Evolutionary conservation across 345 rosid species (phyloP), one percentile per base, ranked within the genome.

Genomic region (Hevea brasiliensis): DNA sequence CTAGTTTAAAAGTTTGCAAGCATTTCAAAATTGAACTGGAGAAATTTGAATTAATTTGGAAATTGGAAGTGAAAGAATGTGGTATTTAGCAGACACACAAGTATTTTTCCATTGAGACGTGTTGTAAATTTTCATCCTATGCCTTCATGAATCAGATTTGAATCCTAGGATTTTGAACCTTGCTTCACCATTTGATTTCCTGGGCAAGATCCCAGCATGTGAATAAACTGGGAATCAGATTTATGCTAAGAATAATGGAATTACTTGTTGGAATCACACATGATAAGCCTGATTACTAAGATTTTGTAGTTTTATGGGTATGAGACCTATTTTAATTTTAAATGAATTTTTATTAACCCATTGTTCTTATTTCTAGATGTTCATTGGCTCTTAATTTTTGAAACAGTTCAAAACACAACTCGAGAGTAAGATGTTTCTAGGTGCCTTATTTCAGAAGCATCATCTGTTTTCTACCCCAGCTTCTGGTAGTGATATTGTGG

Each of bases 381-480:
- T 51, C 48, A 59, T 61, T 76, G 24, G 14, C 72, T 69, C 42
- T 73, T 65, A 53, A 67, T 32, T 29, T 47, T 77, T 60, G 51
- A 12, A 75, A 69, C 83, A 89, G 97, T 58, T 82, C 51, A 72
- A 75, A 62, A 76, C 44, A 62, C 73, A 65, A 61, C 77, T 70
- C 59, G 84, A 75, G 71, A 61, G 54, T 65, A 85, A 80, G 79
- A 70, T 65, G 17, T 74, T 79, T 77, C 83, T 65, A 6, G 81
- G 79, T 74, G 75, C 80, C 60, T 40, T 81, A 24, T 80, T 79
- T 76, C 87, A 71, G 58, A 82, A 41, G 60, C 57, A 76, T 57
- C 73, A 26, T 60, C 58, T 51, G 27, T 85, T 79, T 75, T 86
- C 83, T 70, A 74, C 89, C n/a, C 37, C 84, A n/a, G 62, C 84